A percentile compares a stretch with the other conserved stretches of the same genome.
Conservation (phyloP, 2,329 filamentous ascomycete genomes). For the Neofusicoccum umdonicola region DNA sequence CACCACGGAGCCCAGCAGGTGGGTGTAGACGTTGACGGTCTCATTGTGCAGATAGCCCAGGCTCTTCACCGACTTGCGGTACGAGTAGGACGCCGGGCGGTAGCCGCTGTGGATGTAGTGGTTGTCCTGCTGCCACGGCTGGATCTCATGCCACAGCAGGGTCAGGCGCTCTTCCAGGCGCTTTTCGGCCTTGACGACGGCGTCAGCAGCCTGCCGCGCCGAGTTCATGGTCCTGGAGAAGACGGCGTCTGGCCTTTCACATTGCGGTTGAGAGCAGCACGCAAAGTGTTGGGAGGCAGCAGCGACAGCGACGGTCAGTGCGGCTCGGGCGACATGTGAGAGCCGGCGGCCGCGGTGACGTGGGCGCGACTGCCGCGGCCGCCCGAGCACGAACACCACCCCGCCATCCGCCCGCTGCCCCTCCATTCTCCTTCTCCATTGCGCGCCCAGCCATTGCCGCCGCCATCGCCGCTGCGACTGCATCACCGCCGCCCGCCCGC, state of each 20-base stretch:
- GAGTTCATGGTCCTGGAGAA: neutral
- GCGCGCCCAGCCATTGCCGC: neutral
- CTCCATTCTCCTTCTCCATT: neutral
- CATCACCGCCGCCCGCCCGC: neutral
- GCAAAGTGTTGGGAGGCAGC: neutral
- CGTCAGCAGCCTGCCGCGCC: neutral
- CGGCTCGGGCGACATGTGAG: too few relatives aligned
- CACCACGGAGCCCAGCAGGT: slow-evolving; percentile 47
- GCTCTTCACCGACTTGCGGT: slow-evolving; percentile 55
- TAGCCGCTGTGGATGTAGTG: slow-evolving; percentile 68
- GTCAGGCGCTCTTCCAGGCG: slow-evolving; percentile 49
- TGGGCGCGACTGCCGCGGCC: too few relatives aligned
- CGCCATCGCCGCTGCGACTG: too few relatives aligned
- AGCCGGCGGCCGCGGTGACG: too few relatives aligned
- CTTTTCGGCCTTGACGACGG: slow-evolving; percentile 24
- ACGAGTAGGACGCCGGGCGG: slow-evolving; percentile 62
- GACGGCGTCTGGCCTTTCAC: neutral
- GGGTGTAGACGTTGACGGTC: slow-evolving; percentile 70
- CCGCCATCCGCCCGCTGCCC: neutral
- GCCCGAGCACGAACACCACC: too few relatives aligned
- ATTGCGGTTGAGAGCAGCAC: neutral
- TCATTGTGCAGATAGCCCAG: slow-evolving; percentile 66
- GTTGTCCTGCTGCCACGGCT: slow-evolving; percentile 58
- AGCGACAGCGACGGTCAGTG: neutral
- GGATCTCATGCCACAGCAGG: slow-evolving; percentile 38